Evolutionary conservation across 768 basidiomycete genomes (phyloP), one percentile per base, ranked within the genome.

Genomic region (Astraeus odoratus): DNA sequence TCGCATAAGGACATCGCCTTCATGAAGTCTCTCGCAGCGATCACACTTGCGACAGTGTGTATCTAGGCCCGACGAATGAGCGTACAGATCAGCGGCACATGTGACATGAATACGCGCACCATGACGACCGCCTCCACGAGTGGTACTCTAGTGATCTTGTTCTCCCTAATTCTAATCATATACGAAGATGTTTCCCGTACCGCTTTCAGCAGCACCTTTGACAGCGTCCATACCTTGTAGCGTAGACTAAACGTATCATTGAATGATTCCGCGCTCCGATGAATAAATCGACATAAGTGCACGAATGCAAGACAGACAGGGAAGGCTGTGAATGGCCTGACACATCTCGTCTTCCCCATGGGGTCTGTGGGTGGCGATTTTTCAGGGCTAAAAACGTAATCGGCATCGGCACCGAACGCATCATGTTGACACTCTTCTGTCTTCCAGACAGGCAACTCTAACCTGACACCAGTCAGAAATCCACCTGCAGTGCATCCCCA

Each of bases 401-500:
- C 96, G 16, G 94, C 96, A 10, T 95, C 96, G 39, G 80, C 79
- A 51, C 87, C 88, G 42, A 27, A 4, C 39, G 4, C 39, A 39
- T 12, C 20, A 37, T 16, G 24, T 65, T 37, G 59, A 24, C 34
- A n/a, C n/a, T n/a, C n/a, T n/a, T n/a, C 42, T 8, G 2, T 19
- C 18, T 23, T 20, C 18, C 1, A 15, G 25, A 36, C 6, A 5
- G 12, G 30, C 3, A 13, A 26, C 3, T 69, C 78, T 47, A 57
- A 87, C 83, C 87, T 88, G 40, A 97, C 85, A 50, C 87, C 93
- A 9, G 93, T 95, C 57, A 93, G 74, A 18, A 98, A 98, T 73
- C 96, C 96, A 99, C 16, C 96, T 95, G 65, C 96, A 98, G 61
- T 98, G 90, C 45, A 95, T 73, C n/a, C 96, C 96, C 96, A 98